Evolutionary conservation across 2,329 filamentous ascomycete genomes (phyloP), one percentile per base, ranked within the genome.

Genomic region (Colletotrichum sp.): DNA sequence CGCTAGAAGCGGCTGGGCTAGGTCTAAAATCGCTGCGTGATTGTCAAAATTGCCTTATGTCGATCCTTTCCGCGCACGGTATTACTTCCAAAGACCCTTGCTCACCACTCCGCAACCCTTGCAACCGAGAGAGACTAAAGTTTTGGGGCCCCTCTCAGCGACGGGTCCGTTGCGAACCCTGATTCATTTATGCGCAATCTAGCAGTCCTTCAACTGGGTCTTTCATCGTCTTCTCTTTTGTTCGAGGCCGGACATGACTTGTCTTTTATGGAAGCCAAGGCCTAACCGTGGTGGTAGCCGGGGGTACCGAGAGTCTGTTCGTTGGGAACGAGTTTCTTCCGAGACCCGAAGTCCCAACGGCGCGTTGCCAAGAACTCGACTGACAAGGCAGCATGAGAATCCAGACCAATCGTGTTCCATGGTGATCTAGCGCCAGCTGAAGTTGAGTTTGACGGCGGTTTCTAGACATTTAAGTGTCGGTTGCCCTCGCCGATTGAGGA

Each of bases 171-270:
- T 34, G 16, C 34, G 36, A 72, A 72, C 70, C 48, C 70, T 67
- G 70, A 68, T 68, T 72, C 70, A 68, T 68, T 72, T 59, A 52
- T 68, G 70, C 63, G 52, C 52, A 72, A 62, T 60, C 62, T 24
- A 24, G 26, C 62, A 30, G 22, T 66, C 59, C 24, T 16, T 55
- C 32, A 28, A 65, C 28, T 36, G 68, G 60, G 34, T n/a, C 62
- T 52, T 22, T 52, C n/a, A 22, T 44, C 28, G 30, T 48, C 16
- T 63, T 66, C 39, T 26, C 62, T 59, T 26, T 67, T 34, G 26
- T 52, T 52, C 24, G n/a, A 26, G 34, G 36, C 30, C 69, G 69
- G 62, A 67, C 44, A 60, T 59, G 30, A 59, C 62, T 72, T 66
- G 30, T 32, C 62, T 16, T 59, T 72, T 44, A 32, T 26, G 32